A percentile compares a stretch with the other conserved stretches of the same genome.
Conservation (phyloP, 129 eudicot genomes). For the Scalesia atractyloides region DNA sequence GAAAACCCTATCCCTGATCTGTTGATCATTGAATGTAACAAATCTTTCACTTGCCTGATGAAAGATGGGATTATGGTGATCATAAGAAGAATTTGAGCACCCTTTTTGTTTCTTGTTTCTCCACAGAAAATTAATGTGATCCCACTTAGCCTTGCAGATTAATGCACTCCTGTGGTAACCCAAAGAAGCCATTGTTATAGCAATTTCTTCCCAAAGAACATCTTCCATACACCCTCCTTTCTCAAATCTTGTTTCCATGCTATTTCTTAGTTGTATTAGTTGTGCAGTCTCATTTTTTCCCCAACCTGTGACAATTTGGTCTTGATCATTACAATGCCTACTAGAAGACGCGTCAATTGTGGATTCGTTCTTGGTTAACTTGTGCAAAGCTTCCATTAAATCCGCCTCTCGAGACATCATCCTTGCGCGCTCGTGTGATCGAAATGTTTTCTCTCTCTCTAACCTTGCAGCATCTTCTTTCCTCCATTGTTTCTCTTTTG, state of each 20-base stretch:
- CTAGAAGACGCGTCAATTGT: neutral
- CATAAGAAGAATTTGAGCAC: constrained; percentile 30
- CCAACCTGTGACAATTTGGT: constrained; percentile 38
- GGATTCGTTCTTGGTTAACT: constrained; percentile 51
- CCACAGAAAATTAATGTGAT: constrained; percentile 43
- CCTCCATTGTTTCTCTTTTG: constrained; percentile 87
- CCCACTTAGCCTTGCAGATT: constrained; percentile 79
- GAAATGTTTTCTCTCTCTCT: constrained; percentile 57
- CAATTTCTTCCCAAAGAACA: constrained; percentile 76
- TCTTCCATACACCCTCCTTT: constrained; percentile 56
- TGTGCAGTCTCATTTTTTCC: constrained; percentile 67
- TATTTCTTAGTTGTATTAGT: constrained; percentile 58
- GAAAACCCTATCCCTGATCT: constrained; percentile 56
- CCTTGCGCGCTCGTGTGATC: constrained; percentile 77
- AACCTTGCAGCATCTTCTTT: constrained; percentile 67
- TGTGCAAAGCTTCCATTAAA: constrained; percentile 71
- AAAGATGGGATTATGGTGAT: constrained; percentile 27
- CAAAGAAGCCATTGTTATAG: constrained; percentile 61
- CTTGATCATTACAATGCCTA: constrained; percentile 13
- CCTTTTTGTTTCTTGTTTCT: constrained; percentile 55
- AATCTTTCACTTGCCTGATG: constrained; percentile 37
- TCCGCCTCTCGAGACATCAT: constrained; percentile 76
- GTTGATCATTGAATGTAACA: constrained; percentile 33
- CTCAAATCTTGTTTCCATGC: constrained; percentile 69
- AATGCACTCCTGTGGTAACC: constrained; percentile 58